Base-by-base conservation (phyloP, 2,329 filamentous ascomycete genomes). In the Ceratocystis smalleyi region DNA sequence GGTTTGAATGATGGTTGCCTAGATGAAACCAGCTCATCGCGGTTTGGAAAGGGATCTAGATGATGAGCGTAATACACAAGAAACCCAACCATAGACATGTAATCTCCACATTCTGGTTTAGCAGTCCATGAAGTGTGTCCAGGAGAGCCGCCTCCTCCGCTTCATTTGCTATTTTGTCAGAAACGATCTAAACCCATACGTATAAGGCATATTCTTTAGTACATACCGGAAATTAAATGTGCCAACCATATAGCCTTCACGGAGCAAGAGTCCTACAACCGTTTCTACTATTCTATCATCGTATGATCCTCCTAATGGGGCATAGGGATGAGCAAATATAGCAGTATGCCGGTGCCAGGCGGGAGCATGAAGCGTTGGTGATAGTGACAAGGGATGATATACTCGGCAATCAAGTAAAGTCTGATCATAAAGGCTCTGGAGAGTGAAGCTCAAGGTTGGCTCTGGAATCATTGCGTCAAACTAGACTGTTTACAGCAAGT, bases 241-340 rank as follows among this genome's bases (percentile, higher is more conserved):
- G 6, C 81, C 86, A 1, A 96, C 87, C 1, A 95, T 72, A 70
- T 83, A 95, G 1, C 88, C 89, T 62, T 79, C 75, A 3, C 79
- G 76, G n/a, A 95, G 73, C 57, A 95, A 77, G 65, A 86, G 80
- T 1, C 77, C 76, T 0, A 82, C 83, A 2, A 88, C 75, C 7
- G 83, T 77, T n/a, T 82, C 78, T 1, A 97, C 86, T 0, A 96
- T 79, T 0, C 82, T 81, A 71, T 97, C 91, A 72, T 97, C 89
- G 71, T 85, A 94, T 73, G 78, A 85, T 4, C 92, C 94, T 3
- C 94, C 94, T 62, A 97, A 77, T 0, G 89, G 86, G 43, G 89
- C 90, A 72, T 97, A 97, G 0, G 94, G 92, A 73, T 97, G 94
- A 12, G 91, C 91, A 47, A 97, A 76, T 2, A 96, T 78, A 57